Percentiles rank a stretch among this genome's conserved stretches.
Evolutionary conservation across 257 asterid genomes (phyloP).

Genomic region (Penstemon barbatus): DNA sequence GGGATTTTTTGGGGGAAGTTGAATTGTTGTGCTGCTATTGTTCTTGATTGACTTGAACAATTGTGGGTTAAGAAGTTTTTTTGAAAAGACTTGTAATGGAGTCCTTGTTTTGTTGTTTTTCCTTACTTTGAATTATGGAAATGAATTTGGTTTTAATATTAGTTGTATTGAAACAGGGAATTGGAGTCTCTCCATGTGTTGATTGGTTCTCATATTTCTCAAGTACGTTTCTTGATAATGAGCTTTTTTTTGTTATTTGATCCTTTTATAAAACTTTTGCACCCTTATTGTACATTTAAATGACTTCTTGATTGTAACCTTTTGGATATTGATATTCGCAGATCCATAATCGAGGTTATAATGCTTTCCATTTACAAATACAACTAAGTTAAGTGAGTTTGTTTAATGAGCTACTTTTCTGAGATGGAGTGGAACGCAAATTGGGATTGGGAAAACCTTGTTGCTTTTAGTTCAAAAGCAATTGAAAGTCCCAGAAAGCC

Average conservation of each 20-base stretch:
- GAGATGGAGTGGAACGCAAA: conserved; percentile 74
- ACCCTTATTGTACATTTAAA: too few relatives aligned
- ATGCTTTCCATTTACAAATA: conserved; percentile 33
- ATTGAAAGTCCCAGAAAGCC: conserved; percentile 56
- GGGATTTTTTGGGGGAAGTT: conserved; percentile 12
- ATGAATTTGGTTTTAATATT: background rate
- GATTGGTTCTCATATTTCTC: conserved; percentile 16
- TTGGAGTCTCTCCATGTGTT: conserved; percentile 29
- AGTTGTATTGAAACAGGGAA: conserved; percentile 16
- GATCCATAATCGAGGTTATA: conserved; percentile 32
- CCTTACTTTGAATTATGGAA: conserved; percentile 21
- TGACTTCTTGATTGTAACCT: too few relatives aligned
- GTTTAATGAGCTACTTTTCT: conserved; percentile 33
- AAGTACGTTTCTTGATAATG: conserved; percentile 24
- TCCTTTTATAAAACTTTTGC: background rate
- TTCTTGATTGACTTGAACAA: conserved; percentile 11
- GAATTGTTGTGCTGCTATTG: conserved; percentile 13
- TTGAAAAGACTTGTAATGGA: background rate
- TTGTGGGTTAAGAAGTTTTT: conserved; percentile 6
- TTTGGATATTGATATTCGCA: conserved; percentile 2
- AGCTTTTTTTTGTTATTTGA: conserved; percentile 11
- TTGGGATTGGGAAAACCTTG: conserved; percentile 83
- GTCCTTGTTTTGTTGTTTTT: conserved; percentile 11
- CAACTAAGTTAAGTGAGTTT: conserved; percentile 20
- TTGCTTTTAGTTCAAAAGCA: conserved; percentile 46